Evolutionary conservation across 1,139 yeast genomes (phyloP), one percentile per base, ranked within the genome.

Genomic region (Torulaspora pretoriensis): DNA sequence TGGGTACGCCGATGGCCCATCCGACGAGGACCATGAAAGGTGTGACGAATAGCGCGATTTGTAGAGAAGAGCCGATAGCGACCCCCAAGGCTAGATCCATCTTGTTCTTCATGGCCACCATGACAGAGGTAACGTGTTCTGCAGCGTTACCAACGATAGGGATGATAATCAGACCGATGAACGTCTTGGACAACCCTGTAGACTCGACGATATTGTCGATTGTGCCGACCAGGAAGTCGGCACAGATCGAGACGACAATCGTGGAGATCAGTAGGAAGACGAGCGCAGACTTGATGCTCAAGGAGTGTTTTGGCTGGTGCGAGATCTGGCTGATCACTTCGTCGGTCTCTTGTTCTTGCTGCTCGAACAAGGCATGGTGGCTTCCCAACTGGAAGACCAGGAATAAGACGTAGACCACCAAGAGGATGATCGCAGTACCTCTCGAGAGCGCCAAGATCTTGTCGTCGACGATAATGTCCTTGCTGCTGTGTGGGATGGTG

Each of bases 121-220:
- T 77, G 38, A 92, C 84, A 2, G 97, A 96, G 13, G 97, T 92
- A 40, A 87, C 97, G 65, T 92, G 98, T 68, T 92, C 98, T 10
- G 98, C 97, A 2, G 98, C 98, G 60, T 92, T 92, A 47, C 98
- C 98, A 25, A 92, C 97, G 52, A 94, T 90, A 39, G 98, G 98
- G 51, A 92, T 82, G 40, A 92, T 80, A 57, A 92, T 84, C 55
- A 92, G 74, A 65, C 98, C 98, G 57, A 92, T 88, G 61, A 92
- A 92, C 0, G 97, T 90, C 74, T 90, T 92, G 40, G 96, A 85
- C 52, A 92, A 73, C 3, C 96, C 96, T 2, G 95, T 80, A 33
- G 80, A 70, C 50, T 73, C 85, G 32, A 92, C 98, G 52, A 92
- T 80, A 49, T 78, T 83, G 68, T 92, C 97, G 58, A 92, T 92